Evolutionary conservation across 441 rosid genomes (phyloP).

Genomic region (Populus tomentosa): DNA sequence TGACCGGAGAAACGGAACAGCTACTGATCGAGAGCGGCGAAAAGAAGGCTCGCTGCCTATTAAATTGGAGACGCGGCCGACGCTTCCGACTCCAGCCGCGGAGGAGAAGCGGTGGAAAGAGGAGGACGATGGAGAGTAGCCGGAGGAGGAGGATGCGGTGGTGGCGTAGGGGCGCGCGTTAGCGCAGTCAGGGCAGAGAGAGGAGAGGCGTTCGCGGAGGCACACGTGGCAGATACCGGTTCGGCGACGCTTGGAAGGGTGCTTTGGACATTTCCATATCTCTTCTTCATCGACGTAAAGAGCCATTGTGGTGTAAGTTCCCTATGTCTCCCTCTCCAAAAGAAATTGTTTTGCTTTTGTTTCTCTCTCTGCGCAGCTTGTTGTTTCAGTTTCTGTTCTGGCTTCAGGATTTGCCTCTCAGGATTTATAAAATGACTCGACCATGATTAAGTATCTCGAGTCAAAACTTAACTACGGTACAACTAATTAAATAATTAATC

Average conservation of each 20-base stretch:
- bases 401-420: no score
- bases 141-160: conserved; percentile 28
- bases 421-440: no score
- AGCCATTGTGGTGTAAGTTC: conserved; percentile 16
- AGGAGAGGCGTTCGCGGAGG: conserved; percentile 47
- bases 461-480: no score
- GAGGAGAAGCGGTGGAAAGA: conserved; percentile 27
- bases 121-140: conserved; percentile 21
- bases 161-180: conserved; percentile 34
- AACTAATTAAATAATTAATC: no score
- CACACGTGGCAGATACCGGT: conserved; percentile 54
- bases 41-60: conserved; percentile 58
- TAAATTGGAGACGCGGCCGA: conserved; percentile 44
- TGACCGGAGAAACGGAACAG: conserved; percentile 48
- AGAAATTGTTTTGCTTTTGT: no score
- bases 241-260: conserved; percentile 49
- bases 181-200: conserved; percentile 58
- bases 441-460: no score
- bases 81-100: conserved; percentile 27
- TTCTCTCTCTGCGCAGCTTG: no score
- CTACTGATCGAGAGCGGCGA: conserved; percentile 62
- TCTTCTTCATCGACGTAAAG: conserved; percentile 47
- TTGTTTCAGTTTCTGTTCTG: no score
- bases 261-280: conserved; percentile 52
- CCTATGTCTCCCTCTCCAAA: not conserved